Evolutionary conservation across 805 yeast species (phyloP), one percentile per base, ranked within the genome.

Genomic region (Ogataea nonfermentans): DNA sequence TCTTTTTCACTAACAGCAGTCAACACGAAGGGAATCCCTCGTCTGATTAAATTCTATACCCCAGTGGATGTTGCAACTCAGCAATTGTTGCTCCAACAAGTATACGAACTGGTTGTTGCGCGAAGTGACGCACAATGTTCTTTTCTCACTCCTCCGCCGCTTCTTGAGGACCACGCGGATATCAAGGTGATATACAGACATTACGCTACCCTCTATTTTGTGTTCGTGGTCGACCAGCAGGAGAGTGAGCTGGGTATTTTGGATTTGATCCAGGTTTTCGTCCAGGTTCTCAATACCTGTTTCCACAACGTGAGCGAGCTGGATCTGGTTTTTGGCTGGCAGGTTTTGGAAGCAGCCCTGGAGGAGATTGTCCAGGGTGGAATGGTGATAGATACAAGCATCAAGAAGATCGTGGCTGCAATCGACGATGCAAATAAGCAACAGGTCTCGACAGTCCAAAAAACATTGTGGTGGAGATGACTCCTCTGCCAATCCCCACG

Each of bases 321-420:
- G 51, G 99, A 93, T 64, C 71, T 93, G 47, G 96, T 93, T n/a
- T 91, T 90, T 66, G 97, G 97, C 12, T 93, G 99, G 98, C 97
- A 93, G 63, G 95, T 89, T 4, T 67, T 91, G 23, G 95, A 91
- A 59, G 83, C 95, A 2, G 96, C 91, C 2, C 62, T 90, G 34
- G 93, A 83, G 53, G 98, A 93, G 55, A 84, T 93, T 24, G 82
- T 93, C 1, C 98, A 93, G 59, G 99, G 98, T 17, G 99, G 99
- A 0, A 83, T 93, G 95, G 99, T 93, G 7, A 85, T 93, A 25
- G 99, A 93, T 59, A 90, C 98, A 2, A 87, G 82, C 50, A 87
- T 89, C 14, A 57, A 67, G 17, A 78, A 83, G 44, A 89, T 93
- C 24, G 96, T 93, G 5, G 79, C 78, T 2, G 86, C 93, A 1